Evolutionary conservation across 1,139 yeast species (phyloP).

Genomic region (Yamadazyma atmosphaerica): DNA sequence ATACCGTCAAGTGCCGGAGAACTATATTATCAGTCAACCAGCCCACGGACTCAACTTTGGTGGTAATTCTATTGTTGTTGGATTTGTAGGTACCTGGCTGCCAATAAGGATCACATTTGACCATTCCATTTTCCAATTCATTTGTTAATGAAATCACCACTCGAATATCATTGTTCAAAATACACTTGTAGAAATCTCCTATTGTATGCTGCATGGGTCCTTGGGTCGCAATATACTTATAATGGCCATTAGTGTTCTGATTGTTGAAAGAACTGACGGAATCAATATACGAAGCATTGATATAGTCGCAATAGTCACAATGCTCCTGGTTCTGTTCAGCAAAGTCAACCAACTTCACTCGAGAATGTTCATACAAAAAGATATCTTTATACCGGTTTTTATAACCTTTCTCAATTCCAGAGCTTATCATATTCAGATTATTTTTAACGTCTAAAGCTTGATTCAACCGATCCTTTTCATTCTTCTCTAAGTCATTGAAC

Average conservation of each 20-base stretch:
- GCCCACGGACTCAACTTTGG: constrained; percentile 24
- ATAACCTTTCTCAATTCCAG: constrained; percentile 72
- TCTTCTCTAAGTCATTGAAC: constrained; percentile 29
- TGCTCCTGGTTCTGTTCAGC: constrained; percentile 13
- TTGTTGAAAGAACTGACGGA: constrained; percentile 17
- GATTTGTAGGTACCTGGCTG: constrained; percentile 45
- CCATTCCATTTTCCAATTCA: constrained; percentile 52
- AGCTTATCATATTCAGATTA: constrained; percentile 23
- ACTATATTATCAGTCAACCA: constrained; percentile 20
- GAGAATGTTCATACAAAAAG: constrained; percentile 76
- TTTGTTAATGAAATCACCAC: constrained; percentile 52
- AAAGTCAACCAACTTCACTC: constrained; percentile 51
- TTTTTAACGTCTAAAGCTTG: constrained; percentile 24
- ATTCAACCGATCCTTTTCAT: constrained; percentile 33
- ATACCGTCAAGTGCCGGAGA: constrained; percentile 37
- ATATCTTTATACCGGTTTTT: constrained; percentile 82
- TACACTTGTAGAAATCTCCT: constrained; percentile 80
- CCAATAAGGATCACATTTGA: constrained; percentile 61
- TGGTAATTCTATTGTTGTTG: constrained; percentile 30
- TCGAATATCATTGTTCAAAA: constrained; percentile 43
- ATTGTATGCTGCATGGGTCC: constrained; percentile 79
- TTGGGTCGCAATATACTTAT: constrained; percentile 76
- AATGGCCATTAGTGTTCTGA: constrained; percentile 17
- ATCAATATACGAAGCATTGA: constrained; percentile 27
- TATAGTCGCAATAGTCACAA: constrained; percentile 23